Evolutionary conservation across 495 filamentous ascomycete species (phyloP).

Genomic region (Venustampulla echinocandica): DNA sequence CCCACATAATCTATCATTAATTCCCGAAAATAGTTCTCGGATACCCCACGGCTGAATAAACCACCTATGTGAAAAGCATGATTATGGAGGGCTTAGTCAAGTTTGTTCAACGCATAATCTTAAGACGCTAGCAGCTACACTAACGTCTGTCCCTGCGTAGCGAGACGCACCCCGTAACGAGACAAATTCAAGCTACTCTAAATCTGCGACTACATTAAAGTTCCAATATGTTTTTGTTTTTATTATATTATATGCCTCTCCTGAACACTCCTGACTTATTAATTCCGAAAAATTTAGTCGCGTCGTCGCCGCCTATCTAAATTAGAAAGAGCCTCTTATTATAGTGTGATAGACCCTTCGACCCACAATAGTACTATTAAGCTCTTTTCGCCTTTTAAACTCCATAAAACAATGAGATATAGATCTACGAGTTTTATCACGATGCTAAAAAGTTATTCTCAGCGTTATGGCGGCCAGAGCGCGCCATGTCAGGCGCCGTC

Average conservation of each 20-base stretch:
- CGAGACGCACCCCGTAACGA: slow-evolving; percentile 24
- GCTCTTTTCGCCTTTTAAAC: slow-evolving; percentile 7
- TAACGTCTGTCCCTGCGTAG: not conserved
- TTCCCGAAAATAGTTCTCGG: too few relatives aligned
- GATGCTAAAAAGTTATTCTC: slow-evolving; percentile 5
- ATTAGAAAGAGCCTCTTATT: slow-evolving; percentile 10
- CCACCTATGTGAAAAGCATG: too few relatives aligned
- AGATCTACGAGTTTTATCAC: slow-evolving; percentile 2
- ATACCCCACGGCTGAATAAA: too few relatives aligned
- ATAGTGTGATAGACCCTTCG: slow-evolving; percentile 7
- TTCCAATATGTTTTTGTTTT: slow-evolving; percentile 11
- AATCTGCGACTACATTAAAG: slow-evolving; percentile 11
- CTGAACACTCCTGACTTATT: slow-evolving; percentile 7
- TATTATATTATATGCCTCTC: slow-evolving; percentile 10
- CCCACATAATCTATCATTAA: too few relatives aligned
- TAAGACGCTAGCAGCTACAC: too few relatives aligned
- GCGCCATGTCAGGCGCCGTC: slow-evolving; percentile 2
- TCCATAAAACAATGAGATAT: slow-evolving; percentile 10
- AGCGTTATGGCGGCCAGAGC: slow-evolving; percentile 6
- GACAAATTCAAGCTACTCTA: slow-evolving; percentile 3
- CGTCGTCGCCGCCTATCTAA: slow-evolving; percentile 4
- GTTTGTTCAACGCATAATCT: too few relatives aligned
- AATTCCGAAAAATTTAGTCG: slow-evolving; percentile 10
- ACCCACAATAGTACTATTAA: slow-evolving; percentile 4
- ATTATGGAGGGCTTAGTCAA: too few relatives aligned